These are phyloP conservation scores for Acacia crassicarpa DNA, from an alignment of 306 rosid species.

Conservation along the genomic window DNA sequence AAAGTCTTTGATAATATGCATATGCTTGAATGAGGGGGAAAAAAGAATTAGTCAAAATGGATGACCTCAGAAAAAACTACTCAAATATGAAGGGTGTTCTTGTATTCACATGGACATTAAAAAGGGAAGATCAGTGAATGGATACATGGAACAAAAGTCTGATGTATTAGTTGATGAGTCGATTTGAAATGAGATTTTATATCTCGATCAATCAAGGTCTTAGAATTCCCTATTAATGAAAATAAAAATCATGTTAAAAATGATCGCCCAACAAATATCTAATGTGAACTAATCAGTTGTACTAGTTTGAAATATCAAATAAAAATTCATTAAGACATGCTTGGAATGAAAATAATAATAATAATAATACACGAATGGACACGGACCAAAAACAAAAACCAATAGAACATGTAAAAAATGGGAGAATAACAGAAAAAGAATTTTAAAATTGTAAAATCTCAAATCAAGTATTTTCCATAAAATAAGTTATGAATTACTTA, in stretches of 20 bases:
- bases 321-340: background rate
- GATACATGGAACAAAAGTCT: background rate
- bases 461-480: too few relatives aligned
- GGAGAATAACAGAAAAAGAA: too few relatives aligned
- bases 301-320: background rate
- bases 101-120: background rate
- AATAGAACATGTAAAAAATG: background rate
- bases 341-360: background rate
- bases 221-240: background rate
- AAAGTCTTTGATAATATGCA: background rate
- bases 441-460: too few relatives aligned
- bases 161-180: background rate
- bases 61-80: background rate
- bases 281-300: background rate
- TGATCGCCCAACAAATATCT: background rate
- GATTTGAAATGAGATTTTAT: background rate
- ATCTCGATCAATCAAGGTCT: background rate
- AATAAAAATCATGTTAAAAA: background rate
- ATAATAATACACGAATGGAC: background rate
- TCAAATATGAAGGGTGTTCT: too few relatives aligned
- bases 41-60: background rate
- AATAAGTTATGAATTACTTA: too few relatives aligned
- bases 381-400: background rate
- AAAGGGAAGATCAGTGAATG: background rate
- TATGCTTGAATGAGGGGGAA: background rate